A percentile compares a stretch with the other conserved stretches of the same genome.
Evolutionary conservation across 1,284 basidiomycete species (phyloP).

Genomic region (Somion occarium): DNA sequence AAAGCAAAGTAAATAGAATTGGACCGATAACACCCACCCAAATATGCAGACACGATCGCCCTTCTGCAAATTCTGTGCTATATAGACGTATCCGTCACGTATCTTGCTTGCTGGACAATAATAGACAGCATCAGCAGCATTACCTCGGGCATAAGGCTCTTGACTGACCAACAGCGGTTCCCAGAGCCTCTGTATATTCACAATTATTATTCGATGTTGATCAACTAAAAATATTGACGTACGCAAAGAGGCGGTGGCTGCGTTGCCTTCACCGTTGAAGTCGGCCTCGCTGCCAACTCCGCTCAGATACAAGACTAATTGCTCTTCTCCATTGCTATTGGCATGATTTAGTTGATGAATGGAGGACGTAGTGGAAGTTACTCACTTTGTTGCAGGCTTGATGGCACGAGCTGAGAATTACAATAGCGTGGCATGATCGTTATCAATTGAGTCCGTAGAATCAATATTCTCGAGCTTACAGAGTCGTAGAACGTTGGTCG

Average conservation of each 20-base stretch:
- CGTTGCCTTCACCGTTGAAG: constrained; percentile 14
- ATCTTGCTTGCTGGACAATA: constrained; percentile 19
- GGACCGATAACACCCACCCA: constrained; percentile 13
- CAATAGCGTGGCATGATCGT: neutral
- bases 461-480: neutral
- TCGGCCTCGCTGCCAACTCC: constrained; percentile 22
- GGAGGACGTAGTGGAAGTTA: neutral
- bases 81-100: constrained; percentile 22
- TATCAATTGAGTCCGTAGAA: neutral
- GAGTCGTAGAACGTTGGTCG: constrained; percentile 5
- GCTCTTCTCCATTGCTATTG: constrained; percentile 3
- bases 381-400: neutral
- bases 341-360: neutral
- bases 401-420: neutral
- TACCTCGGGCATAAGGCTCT: neutral
- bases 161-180: constrained; percentile 16
- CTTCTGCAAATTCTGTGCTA: constrained; percentile 21
- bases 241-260: constrained; percentile 11
- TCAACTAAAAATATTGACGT: no score
- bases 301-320: constrained; percentile 22
- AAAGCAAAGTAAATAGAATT: neutral
- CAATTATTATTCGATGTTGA: no score
- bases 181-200: constrained; percentile 14
- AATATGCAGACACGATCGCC: constrained; percentile 23
- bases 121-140: neutral